Base-by-base conservation (phyloP, 257 asterid species). In the Solanum sparsipilum region DNA sequence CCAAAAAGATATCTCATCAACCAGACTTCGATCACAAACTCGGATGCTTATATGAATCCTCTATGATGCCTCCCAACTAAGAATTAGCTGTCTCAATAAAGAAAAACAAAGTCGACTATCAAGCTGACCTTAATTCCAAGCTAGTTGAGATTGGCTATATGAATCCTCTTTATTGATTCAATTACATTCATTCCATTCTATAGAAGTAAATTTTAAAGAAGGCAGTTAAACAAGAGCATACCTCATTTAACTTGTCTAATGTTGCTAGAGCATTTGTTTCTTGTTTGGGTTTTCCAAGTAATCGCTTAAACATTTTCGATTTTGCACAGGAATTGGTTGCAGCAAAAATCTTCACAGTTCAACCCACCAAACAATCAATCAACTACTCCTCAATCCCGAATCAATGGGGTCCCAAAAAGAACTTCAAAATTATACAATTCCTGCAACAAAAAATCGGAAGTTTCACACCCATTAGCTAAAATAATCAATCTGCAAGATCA, bases 201-300 rank as follows among this genome's bases (percentile, higher is more conserved):
- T 48, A 44, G 70, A 82, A 48, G 44, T 32, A 29, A 48, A 48
- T 46, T 29, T 21, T 27, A 82, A 41, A 29, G 20, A 86, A 73
- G 29, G 63, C 85, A 60, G 71, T 67, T 83, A 85, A 68, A 5
- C 71, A 84, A 48, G 65, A 92, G 73, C 84, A 67, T 90, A 93
- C 98, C 98, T 94, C 98, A 60, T 91, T 93, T 79, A 94, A 85
- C 92, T 94, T 94, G 90, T 93, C 98, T 46, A 94, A 63, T 67
- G 97, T 95, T 65, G 93, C 94, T 82, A 94, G 91, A 90, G 98
- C 93, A 93, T 90, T 92, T 10, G 94, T 68, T 88, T 95, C 94
- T 88, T 92, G 94, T 92, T 92, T 93, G 21, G 97, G 95, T 91
- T 94, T 94, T 84, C 98, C 95, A 44, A 94, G 92, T n/a, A 95